These are phyloP conservation scores for Russula virescens DNA, from an alignment of 768 basidiomycete genomes.

Conservation along the genomic window DNA sequence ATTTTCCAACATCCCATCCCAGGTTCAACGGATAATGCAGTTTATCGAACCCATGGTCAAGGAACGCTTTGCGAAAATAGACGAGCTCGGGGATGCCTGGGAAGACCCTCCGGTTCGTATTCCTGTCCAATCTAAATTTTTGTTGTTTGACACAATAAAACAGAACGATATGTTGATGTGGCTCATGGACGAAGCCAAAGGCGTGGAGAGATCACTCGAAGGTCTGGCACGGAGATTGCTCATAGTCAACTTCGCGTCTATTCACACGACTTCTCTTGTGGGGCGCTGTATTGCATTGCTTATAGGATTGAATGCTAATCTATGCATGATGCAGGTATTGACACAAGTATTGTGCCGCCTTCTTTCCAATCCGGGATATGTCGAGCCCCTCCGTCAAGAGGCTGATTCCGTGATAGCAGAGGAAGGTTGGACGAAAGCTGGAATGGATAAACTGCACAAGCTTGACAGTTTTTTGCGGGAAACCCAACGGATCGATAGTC, in stretches of 20 bases:
- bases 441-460: constrained; percentile 31
- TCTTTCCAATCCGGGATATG: constrained; percentile 26
- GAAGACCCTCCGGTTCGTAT: background rate
- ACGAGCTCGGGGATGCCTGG: background rate
- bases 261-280: background rate
- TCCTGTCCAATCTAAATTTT: too few relatives aligned
- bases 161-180: background rate
- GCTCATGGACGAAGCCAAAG: background rate
- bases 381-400: constrained; percentile 27
- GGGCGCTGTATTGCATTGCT: too few relatives aligned
- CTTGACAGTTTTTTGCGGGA: constrained; percentile 36
- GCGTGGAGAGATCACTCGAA: background rate
- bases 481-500: constrained; percentile 26
- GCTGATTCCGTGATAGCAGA: constrained; percentile 21
- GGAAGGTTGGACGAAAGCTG: constrained; percentile 29
- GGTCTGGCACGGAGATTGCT: background rate
- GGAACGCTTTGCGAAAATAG: background rate
- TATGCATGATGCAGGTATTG: background rate
- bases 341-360: constrained; percentile 24
- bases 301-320: too few relatives aligned
- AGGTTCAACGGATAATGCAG: background rate
- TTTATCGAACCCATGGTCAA: background rate
- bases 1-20: background rate
- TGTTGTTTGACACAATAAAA: too few relatives aligned
- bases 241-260: background rate